A percentile compares a stretch with the other conserved stretches of the same genome.
phyloP scores from a whole-genome alignment of 2,329 filamentous ascomycete species.

The Claviceps sp. region DNA sequence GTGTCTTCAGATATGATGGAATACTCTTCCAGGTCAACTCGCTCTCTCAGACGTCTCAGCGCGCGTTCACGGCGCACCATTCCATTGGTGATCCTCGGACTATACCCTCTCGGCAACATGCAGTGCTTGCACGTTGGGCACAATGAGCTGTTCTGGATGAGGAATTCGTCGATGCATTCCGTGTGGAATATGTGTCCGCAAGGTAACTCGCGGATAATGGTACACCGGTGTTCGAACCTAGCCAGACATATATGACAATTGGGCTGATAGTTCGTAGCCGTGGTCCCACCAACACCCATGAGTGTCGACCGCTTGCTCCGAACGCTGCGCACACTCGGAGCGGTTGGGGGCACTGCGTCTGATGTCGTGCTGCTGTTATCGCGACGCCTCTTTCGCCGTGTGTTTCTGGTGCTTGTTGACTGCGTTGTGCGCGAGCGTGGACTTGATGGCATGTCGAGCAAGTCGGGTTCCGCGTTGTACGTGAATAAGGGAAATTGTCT shows the following conservation, averaged over 20 bases:
- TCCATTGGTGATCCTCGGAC: conserved; percentile 61
- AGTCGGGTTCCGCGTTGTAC: conserved; percentile 48
- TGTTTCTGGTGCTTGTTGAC: conserved; percentile 14
- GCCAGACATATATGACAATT: conserved; percentile 85
- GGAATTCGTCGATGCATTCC: conserved; percentile 78
- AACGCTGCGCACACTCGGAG: conserved; percentile 14
- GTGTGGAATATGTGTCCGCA: conserved; percentile 92
- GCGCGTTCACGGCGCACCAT: conserved; percentile 76
- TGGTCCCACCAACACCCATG: conserved; percentile 20
- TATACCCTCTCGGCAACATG: conserved; percentile 57
- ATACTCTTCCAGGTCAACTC: conserved; percentile 29
- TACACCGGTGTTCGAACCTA: conserved; percentile 55
- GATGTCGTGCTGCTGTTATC: conserved; percentile 17
- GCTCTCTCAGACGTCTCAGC: conserved; percentile 45
- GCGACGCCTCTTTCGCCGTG: conserved; percentile 17
- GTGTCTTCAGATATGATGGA: conserved; percentile 19
- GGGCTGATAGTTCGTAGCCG: conserved; percentile 54
- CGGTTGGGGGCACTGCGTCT: conserved; percentile 10
- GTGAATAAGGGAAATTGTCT: conserved; percentile 65
- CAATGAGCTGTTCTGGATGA: conserved; percentile 65
- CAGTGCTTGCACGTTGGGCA: conserved; percentile 85
- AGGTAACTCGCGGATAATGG: conserved; percentile 69
- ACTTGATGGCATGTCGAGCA: conserved; percentile 21
- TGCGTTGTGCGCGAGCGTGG: conserved; percentile 15
- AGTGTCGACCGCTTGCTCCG: conserved; percentile 26